These are phyloP conservation scores for Microstroma glucosiphilum DNA, from an alignment of 1,284 basidiomycete species.

Conservation along the genomic window DNA sequence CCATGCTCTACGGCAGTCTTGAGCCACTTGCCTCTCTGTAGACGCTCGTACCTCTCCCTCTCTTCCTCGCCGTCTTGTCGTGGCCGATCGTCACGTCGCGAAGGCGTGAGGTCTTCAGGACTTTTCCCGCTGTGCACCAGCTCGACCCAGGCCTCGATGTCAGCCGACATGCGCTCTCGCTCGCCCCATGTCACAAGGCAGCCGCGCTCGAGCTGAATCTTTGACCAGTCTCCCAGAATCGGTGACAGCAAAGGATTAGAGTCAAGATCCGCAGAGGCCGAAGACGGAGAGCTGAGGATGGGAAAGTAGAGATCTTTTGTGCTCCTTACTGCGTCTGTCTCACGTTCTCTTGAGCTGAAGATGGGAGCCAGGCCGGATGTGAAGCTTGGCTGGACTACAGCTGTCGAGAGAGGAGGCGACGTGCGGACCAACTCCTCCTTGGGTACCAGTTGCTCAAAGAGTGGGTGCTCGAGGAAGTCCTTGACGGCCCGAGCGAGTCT, in stretches of 20 bases:
- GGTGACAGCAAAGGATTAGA: conserved; percentile 35
- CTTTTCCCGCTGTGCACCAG: conserved; percentile 13
- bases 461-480: conserved; percentile 29
- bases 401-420: neutral
- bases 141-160: conserved; percentile 42
- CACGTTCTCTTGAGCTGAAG: conserved; percentile 27
- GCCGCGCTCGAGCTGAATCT: conserved; percentile 29
- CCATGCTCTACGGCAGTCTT: conserved; percentile 36
- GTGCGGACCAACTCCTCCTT: neutral
- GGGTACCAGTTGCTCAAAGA: conserved; percentile 17
- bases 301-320: conserved; percentile 28
- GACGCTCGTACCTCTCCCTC: neutral
- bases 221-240: conserved; percentile 40
- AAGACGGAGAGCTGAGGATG: conserved; percentile 11
- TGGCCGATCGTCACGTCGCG: neutral
- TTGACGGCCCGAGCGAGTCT: conserved; percentile 27
- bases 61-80: neutral
- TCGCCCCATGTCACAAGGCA: conserved; percentile 44
- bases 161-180: conserved; percentile 38
- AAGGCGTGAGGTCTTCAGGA: neutral
- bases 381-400: neutral
- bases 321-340: conserved; percentile 24
- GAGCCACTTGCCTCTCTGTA: neutral
- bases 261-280: conserved; percentile 24
- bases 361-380: conserved; percentile 27